Conservation (phyloP, 2,329 filamentous ascomycete species). For the Sordariomycetes sp. region DNA sequence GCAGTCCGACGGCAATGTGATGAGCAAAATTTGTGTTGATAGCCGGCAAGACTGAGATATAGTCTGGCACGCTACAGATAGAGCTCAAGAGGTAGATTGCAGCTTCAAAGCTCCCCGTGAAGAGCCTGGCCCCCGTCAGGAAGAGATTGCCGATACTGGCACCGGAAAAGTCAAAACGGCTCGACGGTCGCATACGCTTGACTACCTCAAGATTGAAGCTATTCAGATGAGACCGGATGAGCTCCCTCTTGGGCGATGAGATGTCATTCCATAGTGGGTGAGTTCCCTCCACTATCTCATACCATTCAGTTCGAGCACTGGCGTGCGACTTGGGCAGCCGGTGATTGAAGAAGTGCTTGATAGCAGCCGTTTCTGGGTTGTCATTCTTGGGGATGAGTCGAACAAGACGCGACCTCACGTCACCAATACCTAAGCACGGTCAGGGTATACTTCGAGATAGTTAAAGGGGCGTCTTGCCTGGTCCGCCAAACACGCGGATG, state of each 20-base stretch:
- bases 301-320: conserved; percentile 71
- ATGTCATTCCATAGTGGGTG: conserved; percentile 67
- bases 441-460: background rate
- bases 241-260: conserved; percentile 62
- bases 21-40: conserved; percentile 94
- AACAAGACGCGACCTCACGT: conserved; percentile 57
- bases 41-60: conserved; percentile 73
- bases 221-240: conserved; percentile 70
- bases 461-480: conserved; percentile 38
- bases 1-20: conserved; percentile 79
- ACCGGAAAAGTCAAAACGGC: conserved; percentile 68
- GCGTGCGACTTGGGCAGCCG: conserved; percentile 52
- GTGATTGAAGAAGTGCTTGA: conserved; percentile 81
- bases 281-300: conserved; percentile 76
- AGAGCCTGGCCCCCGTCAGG: conserved; percentile 75
- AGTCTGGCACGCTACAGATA: conserved; percentile 73
- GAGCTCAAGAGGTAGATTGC: conserved; percentile 84
- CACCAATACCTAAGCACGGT: conserved; percentile 42
- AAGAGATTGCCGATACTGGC: conserved; percentile 75
- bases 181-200: conserved; percentile 63
- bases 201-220: conserved; percentile 69
- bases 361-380: conserved; percentile 59
- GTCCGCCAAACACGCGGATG: conserved; percentile 89
- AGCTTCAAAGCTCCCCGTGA: conserved; percentile 86
- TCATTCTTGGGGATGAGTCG: conserved; percentile 68